Base-by-base conservation (phyloP, 1,139 yeast species). In the Yamadazyma jaroonii region DNA sequence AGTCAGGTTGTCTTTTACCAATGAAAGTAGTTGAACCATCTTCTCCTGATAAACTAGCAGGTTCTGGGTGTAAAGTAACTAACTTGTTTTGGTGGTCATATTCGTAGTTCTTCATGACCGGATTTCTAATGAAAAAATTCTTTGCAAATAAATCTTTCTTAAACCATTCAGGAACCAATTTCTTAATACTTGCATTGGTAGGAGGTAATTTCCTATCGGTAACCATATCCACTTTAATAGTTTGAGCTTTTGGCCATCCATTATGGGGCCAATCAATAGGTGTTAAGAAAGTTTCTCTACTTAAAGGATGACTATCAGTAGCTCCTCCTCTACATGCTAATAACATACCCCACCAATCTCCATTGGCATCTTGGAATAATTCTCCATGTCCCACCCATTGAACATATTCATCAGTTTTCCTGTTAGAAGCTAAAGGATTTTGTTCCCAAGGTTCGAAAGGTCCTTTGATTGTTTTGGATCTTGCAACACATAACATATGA, bases 371-470 rank as follows among this genome's bases (percentile, higher is more conserved):
- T 24, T 35, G 35, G 21, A 41, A 33, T 10, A 41, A 24, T 13
- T 41, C 44, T 4, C 44, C 44, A 41, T 41, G 44, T 2, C 44
- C 44, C 9, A 41, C 40, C 44, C 44, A 41, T 34, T 41, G 44
- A 31, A 41, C 42, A 14, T 41, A 41, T 33, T 41, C 40, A 13
- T 31, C 23, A 4, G 32, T 31, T n/a, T 36, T 24, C 17, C 39
- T 27, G 17, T 36, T 36, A 11, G 44, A 32, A 14, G 42, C 42
- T 22, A 41, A 32, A 13, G 44, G 44, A 17, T 41, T 41, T 2
- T 36, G 9, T 12, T 41, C 38, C 34, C 36, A 41, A 11, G 40
- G 38, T 9, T 28, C 36, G 22, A 36, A 41, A 5, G 44, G 44
- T 3, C 44, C 44, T 22, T 38, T 36, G 11, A 41, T 30, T 5